Evolutionary conservation across 495 filamentous ascomycete genomes (phyloP).

Genomic region (Glarea lozoyensis): DNA sequence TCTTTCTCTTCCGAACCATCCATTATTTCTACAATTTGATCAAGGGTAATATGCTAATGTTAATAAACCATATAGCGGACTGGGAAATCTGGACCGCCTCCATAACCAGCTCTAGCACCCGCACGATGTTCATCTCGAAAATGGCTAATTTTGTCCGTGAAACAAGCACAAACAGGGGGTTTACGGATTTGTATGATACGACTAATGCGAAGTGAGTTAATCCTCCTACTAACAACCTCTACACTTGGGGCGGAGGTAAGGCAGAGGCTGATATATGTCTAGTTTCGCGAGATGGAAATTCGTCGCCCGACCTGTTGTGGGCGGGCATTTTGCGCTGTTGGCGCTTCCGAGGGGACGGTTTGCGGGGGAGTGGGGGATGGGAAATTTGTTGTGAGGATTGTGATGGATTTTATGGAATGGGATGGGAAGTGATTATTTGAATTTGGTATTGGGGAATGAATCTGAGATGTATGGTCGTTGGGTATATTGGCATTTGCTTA

Average conservation of each 20-base stretch:
- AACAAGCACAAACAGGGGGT: slow-evolving; percentile 60
- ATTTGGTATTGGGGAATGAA: no score
- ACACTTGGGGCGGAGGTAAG: background rate
- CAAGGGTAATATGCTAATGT: no score
- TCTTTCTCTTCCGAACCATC: no score
- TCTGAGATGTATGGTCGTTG: no score
- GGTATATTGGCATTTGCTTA: no score
- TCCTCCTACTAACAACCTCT: background rate
- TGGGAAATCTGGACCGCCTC: slow-evolving; percentile 85
- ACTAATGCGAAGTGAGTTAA: slow-evolving; percentile 41
- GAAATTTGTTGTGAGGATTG: no score
- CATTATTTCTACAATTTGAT: no score
- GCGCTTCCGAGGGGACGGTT: no score
- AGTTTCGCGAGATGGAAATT: slow-evolving; percentile 33
- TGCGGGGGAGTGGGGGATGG: no score
- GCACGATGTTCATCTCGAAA: slow-evolving; percentile 56
- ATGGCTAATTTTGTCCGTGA: slow-evolving; percentile 71
- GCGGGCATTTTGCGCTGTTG: slow-evolving; percentile 73
- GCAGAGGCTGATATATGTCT: background rate
- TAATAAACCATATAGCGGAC: no score
- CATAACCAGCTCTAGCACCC: slow-evolving; percentile 50
- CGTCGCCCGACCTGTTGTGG: slow-evolving; percentile 70
- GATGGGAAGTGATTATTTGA: no score
- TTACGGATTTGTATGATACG: slow-evolving; percentile 77
- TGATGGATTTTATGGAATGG: no score